A percentile compares a stretch with the other conserved stretches of the same genome.
Evolutionary conservation across 2,329 filamentous ascomycete species (phyloP).

Genomic region (Alternaria conjuncta): DNA sequence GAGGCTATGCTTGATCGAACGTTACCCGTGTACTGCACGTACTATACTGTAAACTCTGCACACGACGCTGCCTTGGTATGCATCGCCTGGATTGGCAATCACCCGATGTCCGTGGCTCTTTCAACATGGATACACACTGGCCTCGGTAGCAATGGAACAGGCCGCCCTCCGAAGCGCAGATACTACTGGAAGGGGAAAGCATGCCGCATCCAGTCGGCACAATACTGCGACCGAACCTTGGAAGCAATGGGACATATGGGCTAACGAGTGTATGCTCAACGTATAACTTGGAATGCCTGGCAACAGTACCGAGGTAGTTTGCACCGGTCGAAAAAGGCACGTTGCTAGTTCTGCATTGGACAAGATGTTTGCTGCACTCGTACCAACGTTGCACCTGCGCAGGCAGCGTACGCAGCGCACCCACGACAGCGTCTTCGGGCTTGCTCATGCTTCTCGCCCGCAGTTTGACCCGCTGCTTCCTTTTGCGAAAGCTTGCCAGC

Average conservation of each 20-base stretch:
- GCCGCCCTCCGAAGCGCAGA: neutral
- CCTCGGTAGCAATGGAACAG: neutral
- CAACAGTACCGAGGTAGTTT: neutral
- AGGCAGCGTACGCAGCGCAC: neutral
- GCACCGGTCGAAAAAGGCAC: neutral
- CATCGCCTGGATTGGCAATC: neutral
- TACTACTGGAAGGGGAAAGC: neutral
- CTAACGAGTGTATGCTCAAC: neutral
- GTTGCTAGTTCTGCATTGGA: neutral
- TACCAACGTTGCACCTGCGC: neutral
- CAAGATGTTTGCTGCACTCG: neutral
- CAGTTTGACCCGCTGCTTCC: neutral
- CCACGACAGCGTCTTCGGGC: neutral
- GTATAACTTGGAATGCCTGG: neutral
- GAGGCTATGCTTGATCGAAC: slow-evolving; percentile 16
- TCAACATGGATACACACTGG: neutral
- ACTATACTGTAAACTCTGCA: slow-evolving; percentile 2
- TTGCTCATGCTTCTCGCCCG: neutral
- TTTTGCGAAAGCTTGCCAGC: neutral
- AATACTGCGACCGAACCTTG: neutral
- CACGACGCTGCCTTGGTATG: neutral
- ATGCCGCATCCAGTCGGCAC: neutral
- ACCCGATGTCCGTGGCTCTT: neutral
- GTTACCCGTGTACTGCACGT: slow-evolving; percentile 11
- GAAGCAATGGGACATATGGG: neutral